Evolutionary conservation across 306 rosid species (phyloP).

Genomic region (Chamaecrista fasciculata): DNA sequence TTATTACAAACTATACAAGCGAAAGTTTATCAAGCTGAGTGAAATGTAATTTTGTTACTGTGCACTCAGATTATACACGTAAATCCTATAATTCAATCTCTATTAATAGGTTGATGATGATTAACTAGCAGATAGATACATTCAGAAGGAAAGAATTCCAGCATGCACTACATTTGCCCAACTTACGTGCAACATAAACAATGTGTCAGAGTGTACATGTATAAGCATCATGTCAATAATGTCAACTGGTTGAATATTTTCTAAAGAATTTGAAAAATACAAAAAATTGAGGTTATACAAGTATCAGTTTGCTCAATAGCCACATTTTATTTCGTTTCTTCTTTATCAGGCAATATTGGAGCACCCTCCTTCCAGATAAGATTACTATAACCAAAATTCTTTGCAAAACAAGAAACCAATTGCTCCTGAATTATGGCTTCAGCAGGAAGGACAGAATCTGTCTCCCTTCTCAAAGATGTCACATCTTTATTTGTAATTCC

Average conservation of each 20-base stretch:
- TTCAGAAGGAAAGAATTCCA: constrained; percentile 5
- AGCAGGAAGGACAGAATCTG: constrained; percentile 48
- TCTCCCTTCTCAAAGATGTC: constrained; percentile 79
- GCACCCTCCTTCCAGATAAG: constrained; percentile 58
- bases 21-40: background rate
- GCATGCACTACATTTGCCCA: background rate
- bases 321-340: constrained; percentile 36
- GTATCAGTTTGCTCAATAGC: constrained; percentile 18
- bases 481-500: constrained; percentile 78
- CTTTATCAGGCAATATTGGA: constrained; percentile 26
- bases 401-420: constrained; percentile 74
- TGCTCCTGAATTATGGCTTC: constrained; percentile 64
- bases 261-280: constrained; percentile 16
- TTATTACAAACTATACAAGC: background rate
- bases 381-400: constrained; percentile 55
- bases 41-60: background rate
- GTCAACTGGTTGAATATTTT: constrained; percentile 4
- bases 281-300: constrained; percentile 1
- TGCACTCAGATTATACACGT: background rate
- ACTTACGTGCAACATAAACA: background rate
- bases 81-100: constrained; percentile 1
- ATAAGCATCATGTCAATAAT: background rate
- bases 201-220: background rate
- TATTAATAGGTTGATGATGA: background rate
- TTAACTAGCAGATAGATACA: constrained; percentile 3